A percentile compares a stretch with the other conserved stretches of the same genome.
Conservation (phyloP, 495 filamentous ascomycete genomes). For the Aspergillus sclerotiicarbonarius region DNA sequence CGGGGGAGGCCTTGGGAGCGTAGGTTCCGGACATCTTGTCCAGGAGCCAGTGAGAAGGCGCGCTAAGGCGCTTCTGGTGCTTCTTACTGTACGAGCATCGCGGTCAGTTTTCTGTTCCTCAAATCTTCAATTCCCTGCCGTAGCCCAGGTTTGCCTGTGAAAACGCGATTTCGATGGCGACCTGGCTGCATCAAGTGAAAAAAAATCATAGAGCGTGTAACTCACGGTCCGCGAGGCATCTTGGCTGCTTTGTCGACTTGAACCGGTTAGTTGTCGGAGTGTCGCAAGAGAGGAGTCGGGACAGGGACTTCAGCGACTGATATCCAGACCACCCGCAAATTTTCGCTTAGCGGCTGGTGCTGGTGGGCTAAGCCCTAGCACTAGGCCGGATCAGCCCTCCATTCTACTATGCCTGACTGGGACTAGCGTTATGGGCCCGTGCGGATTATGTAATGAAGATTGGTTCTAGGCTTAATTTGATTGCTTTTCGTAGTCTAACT, state of each 20-base stretch:
- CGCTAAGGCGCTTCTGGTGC: conserved; percentile 99
- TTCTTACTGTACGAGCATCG: conserved; percentile 73
- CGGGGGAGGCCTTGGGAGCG: conserved; percentile 90
- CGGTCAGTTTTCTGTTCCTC: conserved; percentile 28
- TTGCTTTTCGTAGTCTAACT: neutral
- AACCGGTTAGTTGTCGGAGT: conserved; percentile 41
- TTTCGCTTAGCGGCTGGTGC: conserved; percentile 40
- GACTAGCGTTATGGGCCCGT: neutral
- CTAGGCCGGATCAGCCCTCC: conserved; percentile 25
- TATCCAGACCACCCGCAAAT: conserved; percentile 27
- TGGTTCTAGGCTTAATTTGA: neutral
- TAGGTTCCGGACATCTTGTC: conserved; percentile 99
- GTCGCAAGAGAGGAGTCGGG: conserved; percentile 28
- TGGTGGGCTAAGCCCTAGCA: conserved; percentile 34
- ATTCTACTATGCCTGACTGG: neutral
- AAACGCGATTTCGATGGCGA: neutral
- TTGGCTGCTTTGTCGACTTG: conserved; percentile 48
- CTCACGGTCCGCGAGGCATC: conserved; percentile 72
- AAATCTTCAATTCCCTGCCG: neutral
- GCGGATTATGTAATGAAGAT: neutral
- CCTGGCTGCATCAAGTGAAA: neutral
- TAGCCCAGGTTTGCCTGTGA: neutral
- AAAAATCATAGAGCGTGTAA: conserved; percentile 13
- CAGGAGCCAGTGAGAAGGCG: conserved; percentile 98
- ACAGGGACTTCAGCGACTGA: conserved; percentile 14